A percentile compares a stretch with the other conserved stretches of the same genome.
Conservation (phyloP, 352 stramenopile genomes). For the Phytophthora sansomeana region DNA sequence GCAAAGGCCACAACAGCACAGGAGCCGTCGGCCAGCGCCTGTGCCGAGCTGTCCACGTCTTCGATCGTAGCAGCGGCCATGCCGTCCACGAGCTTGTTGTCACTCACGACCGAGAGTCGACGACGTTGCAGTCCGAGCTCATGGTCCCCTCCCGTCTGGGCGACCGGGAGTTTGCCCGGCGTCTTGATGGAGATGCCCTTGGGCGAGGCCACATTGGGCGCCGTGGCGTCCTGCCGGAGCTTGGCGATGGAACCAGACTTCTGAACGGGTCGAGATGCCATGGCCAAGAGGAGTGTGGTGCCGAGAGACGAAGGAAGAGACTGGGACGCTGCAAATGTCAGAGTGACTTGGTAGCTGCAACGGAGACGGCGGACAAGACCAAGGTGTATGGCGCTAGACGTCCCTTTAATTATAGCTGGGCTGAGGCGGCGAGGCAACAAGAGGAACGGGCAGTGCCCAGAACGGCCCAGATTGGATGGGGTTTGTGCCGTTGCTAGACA, state of each 20-base stretch:
- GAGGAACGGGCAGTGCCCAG: too few species aligned
- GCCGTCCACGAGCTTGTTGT: conserved; percentile 86
- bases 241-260: conserved; percentile 67
- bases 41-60: conserved; percentile 58
- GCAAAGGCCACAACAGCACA: conserved; percentile 75
- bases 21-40: conserved; percentile 58
- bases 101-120: conserved; percentile 74
- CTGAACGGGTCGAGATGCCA: conserved; percentile 51
- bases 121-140: conserved; percentile 72
- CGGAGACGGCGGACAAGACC: background rate
- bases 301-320: conserved; percentile 2
- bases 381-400: too few species aligned
- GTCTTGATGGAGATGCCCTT: conserved; percentile 87
- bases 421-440: background rate
- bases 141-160: conserved; percentile 51
- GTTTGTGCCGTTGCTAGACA: too few species aligned
- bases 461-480: too few species aligned
- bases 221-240: conserved; percentile 65
- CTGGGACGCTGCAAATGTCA: conserved; percentile 34
- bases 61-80: conserved; percentile 71
- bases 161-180: conserved; percentile 46
- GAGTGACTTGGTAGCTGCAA: conserved; percentile 19
- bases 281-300: conserved; percentile 15
- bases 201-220: conserved; percentile 77
- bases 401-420: conserved; percentile 30